A percentile compares a stretch with the other conserved stretches of the same genome.
phyloP scores from a whole-genome alignment of 1,139 yeast genomes.

The Pichia sp. region DNA sequence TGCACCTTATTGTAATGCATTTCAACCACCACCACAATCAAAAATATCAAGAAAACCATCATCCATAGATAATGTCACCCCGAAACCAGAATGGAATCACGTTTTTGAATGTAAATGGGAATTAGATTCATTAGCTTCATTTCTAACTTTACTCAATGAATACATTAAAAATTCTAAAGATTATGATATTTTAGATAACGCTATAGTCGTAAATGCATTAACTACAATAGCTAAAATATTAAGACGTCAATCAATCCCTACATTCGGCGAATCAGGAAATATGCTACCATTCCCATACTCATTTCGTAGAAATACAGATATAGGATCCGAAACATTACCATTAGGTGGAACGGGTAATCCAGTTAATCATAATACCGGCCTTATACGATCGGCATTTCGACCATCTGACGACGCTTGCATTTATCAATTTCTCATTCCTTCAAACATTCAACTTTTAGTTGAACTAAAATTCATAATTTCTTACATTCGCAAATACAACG shows the following conservation, averaged over 20 bases:
- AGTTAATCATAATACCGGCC: constrained; percentile 62
- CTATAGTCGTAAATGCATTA: constrained; percentile 56
- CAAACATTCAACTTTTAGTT: constrained; percentile 69
- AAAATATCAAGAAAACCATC: constrained; percentile 48
- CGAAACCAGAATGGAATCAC: constrained; percentile 59
- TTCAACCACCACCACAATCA: constrained; percentile 73
- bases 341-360: constrained; percentile 81
- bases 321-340: constrained; percentile 78
- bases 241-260: constrained; percentile 55
- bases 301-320: constrained; percentile 66
- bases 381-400: constrained; percentile 79
- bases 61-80: constrained; percentile 60
- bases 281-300: constrained; percentile 48
- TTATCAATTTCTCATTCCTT: constrained; percentile 77
- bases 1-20: constrained; percentile 85
- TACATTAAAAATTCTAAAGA: constrained; percentile 50
- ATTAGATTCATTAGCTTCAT: constrained; percentile 79
- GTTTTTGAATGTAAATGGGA: constrained; percentile 92
- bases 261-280: constrained; percentile 55
- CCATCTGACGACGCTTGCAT: constrained; percentile 89
- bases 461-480: constrained; percentile 38
- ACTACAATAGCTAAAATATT: constrained; percentile 48
- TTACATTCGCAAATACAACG: constrained; percentile 11
- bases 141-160: constrained; percentile 67
- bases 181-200: constrained; percentile 46